phyloP scores from a whole-genome alignment of 805 yeast genomes.

The Wickerhamiella dianesei region DNA sequence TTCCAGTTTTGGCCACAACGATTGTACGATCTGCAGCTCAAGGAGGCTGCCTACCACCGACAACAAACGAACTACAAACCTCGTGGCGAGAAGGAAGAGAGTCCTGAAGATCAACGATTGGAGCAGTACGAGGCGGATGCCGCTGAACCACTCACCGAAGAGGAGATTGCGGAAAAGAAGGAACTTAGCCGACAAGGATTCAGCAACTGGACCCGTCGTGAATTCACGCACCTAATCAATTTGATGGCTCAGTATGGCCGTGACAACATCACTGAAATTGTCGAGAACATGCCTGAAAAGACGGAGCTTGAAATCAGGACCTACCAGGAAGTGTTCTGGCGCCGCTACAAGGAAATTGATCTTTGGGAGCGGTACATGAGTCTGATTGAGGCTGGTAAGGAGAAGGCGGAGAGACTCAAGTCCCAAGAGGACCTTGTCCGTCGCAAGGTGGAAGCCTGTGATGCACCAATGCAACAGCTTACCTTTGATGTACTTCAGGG shows the following conservation, averaged over 20 bases:
- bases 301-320: slow-evolving; percentile 63
- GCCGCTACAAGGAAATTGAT: slow-evolving; percentile 61
- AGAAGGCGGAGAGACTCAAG: slow-evolving; percentile 47
- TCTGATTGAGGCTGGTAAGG: slow-evolving; percentile 84
- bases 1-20: slow-evolving; percentile 84
- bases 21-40: slow-evolving; percentile 59
- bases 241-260: slow-evolving; percentile 71
- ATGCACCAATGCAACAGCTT: slow-evolving; percentile 70
- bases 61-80: slow-evolving; percentile 52
- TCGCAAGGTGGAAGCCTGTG: slow-evolving; percentile 55
- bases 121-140: slow-evolving; percentile 63
- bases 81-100: slow-evolving; percentile 40
- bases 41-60: slow-evolving; percentile 65
- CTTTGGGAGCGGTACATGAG: slow-evolving; percentile 73
- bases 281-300: slow-evolving; percentile 71
- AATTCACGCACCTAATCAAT: slow-evolving; percentile 68
- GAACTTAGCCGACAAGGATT: slow-evolving; percentile 54
- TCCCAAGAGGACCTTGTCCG: slow-evolving; percentile 70
- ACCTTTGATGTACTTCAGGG: slow-evolving; percentile 45
- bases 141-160: slow-evolving; percentile 66
- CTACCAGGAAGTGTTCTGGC: slow-evolving; percentile 76
- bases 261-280: slow-evolving; percentile 53
- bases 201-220: slow-evolving; percentile 74
- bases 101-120: slow-evolving; percentile 33
- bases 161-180: slow-evolving; percentile 56